Evolutionary conservation across 371 early-diverging fungal genomes (phyloP).

Genomic region (Zychaea mexicana): DNA sequence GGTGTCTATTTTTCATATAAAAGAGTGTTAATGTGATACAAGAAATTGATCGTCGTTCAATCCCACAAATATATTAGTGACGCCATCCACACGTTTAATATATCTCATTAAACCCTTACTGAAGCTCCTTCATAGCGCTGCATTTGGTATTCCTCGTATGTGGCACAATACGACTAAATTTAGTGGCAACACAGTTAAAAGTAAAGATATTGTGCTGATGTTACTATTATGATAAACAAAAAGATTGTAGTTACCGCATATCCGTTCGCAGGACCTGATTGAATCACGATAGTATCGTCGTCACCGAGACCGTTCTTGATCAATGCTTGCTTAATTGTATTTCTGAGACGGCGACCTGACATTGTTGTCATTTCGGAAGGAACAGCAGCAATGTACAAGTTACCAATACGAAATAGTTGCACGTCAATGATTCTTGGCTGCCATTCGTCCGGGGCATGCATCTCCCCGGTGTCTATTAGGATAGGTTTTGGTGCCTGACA

Average conservation of each 20-base stretch:
- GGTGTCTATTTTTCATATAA: slow-evolving; percentile 40
- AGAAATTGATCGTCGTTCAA: no score
- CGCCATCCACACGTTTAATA: background rate
- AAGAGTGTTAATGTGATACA: background rate
- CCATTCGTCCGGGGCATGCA: slow-evolving; percentile 51
- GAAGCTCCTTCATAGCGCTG: slow-evolving; percentile 74
- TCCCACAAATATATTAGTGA: no score
- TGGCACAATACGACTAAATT: slow-evolving; percentile 63
- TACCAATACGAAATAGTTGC: slow-evolving; percentile 54
- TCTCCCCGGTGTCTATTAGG: slow-evolving; percentile 63
- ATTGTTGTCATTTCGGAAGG: slow-evolving; percentile 72
- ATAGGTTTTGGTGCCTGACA: slow-evolving; percentile 70
- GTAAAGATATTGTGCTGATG: no score
- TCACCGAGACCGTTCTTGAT: slow-evolving; percentile 44
- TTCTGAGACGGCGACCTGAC: slow-evolving; percentile 60
- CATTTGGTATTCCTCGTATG: slow-evolving; percentile 66
- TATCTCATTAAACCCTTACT: slow-evolving; percentile 15
- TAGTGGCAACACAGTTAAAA: no score
- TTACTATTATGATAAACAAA: no score
- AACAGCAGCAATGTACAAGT: slow-evolving; percentile 57
- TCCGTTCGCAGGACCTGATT: slow-evolving; percentile 56
- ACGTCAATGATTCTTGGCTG: slow-evolving; percentile 59
- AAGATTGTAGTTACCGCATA: slow-evolving; percentile 51
- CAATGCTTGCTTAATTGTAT: slow-evolving; percentile 36
- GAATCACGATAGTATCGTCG: slow-evolving; percentile 47